Percentiles rank a stretch among this genome's conserved stretches.
Conservation (phyloP, 768 basidiomycete genomes). For the Xerocomellus chrysenteron region DNA sequence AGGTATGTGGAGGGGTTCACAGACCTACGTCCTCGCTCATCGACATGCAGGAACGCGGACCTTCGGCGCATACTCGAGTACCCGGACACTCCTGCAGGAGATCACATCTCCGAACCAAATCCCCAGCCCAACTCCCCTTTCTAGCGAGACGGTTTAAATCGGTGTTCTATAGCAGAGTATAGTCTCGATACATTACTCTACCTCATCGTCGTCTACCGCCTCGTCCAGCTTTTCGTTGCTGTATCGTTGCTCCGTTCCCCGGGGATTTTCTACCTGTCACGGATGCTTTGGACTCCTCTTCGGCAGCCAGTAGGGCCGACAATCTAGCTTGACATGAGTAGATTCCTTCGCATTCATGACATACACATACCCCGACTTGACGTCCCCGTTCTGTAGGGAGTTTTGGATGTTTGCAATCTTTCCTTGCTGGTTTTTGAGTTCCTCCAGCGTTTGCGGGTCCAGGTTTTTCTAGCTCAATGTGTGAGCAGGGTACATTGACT, state of each 20-base stretch:
- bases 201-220: constrained; percentile 35
- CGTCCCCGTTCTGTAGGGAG: constrained; percentile 57
- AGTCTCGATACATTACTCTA: neutral
- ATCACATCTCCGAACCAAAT: constrained; percentile 4
- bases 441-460: constrained; percentile 68
- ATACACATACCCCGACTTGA: constrained; percentile 52
- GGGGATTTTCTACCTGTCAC: constrained; percentile 18
- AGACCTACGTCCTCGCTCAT: constrained; percentile 9
- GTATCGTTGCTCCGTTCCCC: constrained; percentile 21
- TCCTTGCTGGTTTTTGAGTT: constrained; percentile 60
- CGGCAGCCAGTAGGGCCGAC: constrained; percentile 43
- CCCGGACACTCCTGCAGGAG: constrained; percentile 27
- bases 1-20: constrained; percentile 40
- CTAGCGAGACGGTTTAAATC: neutral
- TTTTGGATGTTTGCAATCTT: constrained; percentile 55
- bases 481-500: constrained; percentile 5
- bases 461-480: constrained; percentile 58
- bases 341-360: neutral
- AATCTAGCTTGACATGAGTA: constrained; percentile 32
- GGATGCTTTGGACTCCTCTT: constrained; percentile 37
- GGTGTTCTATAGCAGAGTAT: constrained; percentile 8
- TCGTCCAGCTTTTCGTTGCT: constrained; percentile 37
- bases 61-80: constrained; percentile 61
- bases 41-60: constrained; percentile 44
- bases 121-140: constrained; percentile 13